Base-by-base conservation (phyloP, 768 basidiomycete species). In the Rossbeevera mucosa region DNA sequence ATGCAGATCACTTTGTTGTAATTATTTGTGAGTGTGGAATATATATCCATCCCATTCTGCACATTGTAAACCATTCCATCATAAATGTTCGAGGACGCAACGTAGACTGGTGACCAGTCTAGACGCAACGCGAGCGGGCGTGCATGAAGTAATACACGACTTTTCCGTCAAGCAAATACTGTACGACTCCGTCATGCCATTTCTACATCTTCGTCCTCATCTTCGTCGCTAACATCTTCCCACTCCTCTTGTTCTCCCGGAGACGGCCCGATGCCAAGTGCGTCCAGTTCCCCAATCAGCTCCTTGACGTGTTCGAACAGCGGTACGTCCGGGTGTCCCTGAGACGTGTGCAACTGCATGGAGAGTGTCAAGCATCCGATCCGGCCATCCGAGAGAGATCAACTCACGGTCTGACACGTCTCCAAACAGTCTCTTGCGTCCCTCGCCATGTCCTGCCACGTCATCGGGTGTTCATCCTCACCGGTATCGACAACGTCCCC, bases 371-470 rank as follows among this genome's bases (percentile, higher is more conserved):
- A 61, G 28, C n/a, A 11, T 7, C 13, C 16, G 16, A 5, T 26
- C 4, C 26, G 26, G 26, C 26, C 26, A 26, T 26, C 4, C 26
- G 26, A 26, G 31, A 4, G n/a, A 49, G 7, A n/a, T n/a, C 20
- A n/a, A 51, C 82, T 54, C 50, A 91, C 91, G 66, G 77, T 81
- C 70, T 84, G 80, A 70, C 91, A 93, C 7, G 88, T 91, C 55
- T 91, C 86, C 52, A 95, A 67, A 64, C 89, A 89, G 64, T 92
- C 86, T 55, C 88, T 74, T 5, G 41, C 41, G 41, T 94, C 90
- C 50, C 78, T 80, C 6, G 82, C 86, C 42, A 93, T 81, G 56
- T 94, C 91, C 63, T 87, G 77, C 81, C 86, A 88, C 4, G 79
- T 79, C 56, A 86, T 60, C 16, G 31, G 36, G 22, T 77, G 81